Percentiles rank a stretch among this genome's conserved stretches.
Conservation (phyloP, 768 basidiomycete genomes). For the Suillus brevipes region DNA sequence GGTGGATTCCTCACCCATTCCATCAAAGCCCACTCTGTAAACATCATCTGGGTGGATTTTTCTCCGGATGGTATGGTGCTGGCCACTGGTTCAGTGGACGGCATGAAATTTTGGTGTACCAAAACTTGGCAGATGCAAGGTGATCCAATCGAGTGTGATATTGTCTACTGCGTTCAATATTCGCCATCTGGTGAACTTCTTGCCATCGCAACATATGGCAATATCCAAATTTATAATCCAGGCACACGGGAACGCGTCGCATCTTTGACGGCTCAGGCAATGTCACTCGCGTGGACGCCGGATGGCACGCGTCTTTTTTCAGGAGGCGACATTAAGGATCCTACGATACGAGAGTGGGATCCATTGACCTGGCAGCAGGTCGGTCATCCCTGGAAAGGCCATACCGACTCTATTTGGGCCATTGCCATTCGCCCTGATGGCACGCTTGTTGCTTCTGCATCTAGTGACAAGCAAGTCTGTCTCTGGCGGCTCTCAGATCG, state of each 20-base stretch:
- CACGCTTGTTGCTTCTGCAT: background rate
- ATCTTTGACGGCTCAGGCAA: background rate
- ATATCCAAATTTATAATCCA: background rate
- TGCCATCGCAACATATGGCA: no score
- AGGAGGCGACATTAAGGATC: no score
- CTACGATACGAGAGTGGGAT: background rate
- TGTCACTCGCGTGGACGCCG: background rate
- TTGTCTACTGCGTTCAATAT: no score
- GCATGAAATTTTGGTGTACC: no score
- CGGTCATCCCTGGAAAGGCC: background rate
- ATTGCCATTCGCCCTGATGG: background rate
- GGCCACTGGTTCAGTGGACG: no score
- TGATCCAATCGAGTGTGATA: no score
- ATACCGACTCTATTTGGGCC: accelerated
- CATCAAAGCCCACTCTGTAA: no score
- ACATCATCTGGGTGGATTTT: no score
- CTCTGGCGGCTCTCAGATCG: background rate
- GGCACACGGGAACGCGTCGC: background rate
- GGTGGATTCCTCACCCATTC: no score
- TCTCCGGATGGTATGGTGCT: no score
- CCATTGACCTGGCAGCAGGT: background rate
- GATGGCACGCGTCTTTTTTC: background rate
- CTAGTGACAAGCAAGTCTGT: background rate
- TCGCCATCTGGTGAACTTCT: no score
- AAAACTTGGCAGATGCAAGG: no score